Percentiles rank a stretch among this genome's conserved stretches.
Conservation (phyloP, 768 basidiomycete species). For the Suillus weaverae region DNA sequence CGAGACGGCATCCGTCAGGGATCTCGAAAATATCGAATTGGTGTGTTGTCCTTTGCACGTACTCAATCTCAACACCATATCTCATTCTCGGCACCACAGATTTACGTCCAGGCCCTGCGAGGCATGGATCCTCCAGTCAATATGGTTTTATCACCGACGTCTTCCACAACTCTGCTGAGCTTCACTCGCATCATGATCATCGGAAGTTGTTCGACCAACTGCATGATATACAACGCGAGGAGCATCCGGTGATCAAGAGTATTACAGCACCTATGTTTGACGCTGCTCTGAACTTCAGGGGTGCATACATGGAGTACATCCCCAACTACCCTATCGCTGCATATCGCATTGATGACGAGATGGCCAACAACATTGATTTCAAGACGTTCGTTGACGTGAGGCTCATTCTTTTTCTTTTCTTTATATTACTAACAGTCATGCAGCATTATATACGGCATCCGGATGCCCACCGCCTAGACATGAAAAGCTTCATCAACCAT, state of each 20-base stretch:
- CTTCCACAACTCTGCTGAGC: slow-evolving; percentile 82
- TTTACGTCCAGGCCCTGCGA: slow-evolving; percentile 79
- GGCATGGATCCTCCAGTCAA: slow-evolving; percentile 68
- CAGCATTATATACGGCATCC: slow-evolving; percentile 61
- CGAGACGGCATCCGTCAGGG: slow-evolving; percentile 93
- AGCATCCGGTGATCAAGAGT: slow-evolving; percentile 76
- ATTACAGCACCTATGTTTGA: slow-evolving; percentile 85
- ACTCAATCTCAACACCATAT: not conserved
- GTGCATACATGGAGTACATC: slow-evolving; percentile 91
- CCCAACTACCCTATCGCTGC: slow-evolving; percentile 91
- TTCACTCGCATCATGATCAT: slow-evolving; percentile 78
- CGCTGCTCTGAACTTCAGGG: slow-evolving; percentile 89
- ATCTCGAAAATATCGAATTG: slow-evolving; percentile 80
- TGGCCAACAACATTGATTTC: slow-evolving; percentile 79
- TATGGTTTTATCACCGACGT: slow-evolving; percentile 80
- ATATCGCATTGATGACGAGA: slow-evolving; percentile 85
- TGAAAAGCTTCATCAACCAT: slow-evolving; percentile 91
- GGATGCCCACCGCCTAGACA: slow-evolving; percentile 79
- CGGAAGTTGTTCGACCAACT: slow-evolving; percentile 74
- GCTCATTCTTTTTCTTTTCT: not conserved
- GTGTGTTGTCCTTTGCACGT: slow-evolving; percentile 41
- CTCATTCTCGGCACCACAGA: slow-evolving; percentile 41
- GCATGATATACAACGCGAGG: slow-evolving; percentile 84
- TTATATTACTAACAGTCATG: slow-evolving; percentile 6
- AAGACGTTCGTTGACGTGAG: slow-evolving; percentile 78